phyloP scores from a whole-genome alignment of 2,329 filamentous ascomycete genomes.

The Paraphaeosphaeria minitans region DNA sequence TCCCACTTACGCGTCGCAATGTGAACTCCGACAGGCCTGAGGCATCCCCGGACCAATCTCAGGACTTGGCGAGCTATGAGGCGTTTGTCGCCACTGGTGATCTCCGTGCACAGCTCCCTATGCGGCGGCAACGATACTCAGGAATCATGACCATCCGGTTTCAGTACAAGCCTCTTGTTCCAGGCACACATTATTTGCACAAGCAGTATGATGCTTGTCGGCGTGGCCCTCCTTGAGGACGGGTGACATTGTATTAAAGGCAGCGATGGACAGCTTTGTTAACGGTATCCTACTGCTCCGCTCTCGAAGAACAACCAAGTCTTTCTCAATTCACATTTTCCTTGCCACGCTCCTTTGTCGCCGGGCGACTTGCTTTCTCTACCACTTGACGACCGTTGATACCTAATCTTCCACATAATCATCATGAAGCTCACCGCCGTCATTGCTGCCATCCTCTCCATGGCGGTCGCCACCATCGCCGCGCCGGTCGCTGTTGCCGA shows the following conservation, averaged over 20 bases:
- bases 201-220: conserved; percentile 10
- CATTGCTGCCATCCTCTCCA: conserved; percentile 40
- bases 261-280: conserved; percentile 15
- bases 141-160: conserved; percentile 41
- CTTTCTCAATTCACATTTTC: conserved; percentile 16
- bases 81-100: conserved; percentile 20
- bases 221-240: conserved; percentile 6
- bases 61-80: conserved; percentile 16
- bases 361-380: conserved; percentile 38
- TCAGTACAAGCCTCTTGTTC: conserved; percentile 31
- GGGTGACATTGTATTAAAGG: conserved; percentile 33
- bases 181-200: conserved; percentile 16
- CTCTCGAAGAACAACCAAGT: conserved; percentile 16
- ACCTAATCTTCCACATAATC: conserved; percentile 13
- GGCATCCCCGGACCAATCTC: conserved; percentile 24
- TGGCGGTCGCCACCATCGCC: conserved; percentile 41
- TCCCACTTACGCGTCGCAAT: conserved; percentile 9
- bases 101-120: conserved; percentile 22
- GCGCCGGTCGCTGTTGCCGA: conserved; percentile 28
- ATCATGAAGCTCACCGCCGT: conserved; percentile 45
- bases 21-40: conserved; percentile 24
- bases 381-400: conserved; percentile 8
- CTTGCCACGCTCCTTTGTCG: conserved; percentile 38
- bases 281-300: conserved; percentile 22
- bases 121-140: conserved; percentile 28